Base-by-base conservation (phyloP, 2,329 filamentous ascomycete species). In the Pestalotiopsis sp. region DNA sequence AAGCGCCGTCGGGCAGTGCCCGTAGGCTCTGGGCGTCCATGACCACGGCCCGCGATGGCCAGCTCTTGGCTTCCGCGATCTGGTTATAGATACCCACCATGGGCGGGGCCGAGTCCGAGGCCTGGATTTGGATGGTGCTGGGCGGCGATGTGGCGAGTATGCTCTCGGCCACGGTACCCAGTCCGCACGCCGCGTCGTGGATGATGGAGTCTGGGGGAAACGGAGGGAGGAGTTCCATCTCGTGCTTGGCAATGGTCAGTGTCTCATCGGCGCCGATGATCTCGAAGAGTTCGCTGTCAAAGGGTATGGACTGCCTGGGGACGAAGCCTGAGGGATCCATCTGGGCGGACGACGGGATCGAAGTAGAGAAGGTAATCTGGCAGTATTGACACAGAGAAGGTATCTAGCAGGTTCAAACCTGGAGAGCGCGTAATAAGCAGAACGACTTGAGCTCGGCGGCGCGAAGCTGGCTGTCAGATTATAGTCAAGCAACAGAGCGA, bases 1-100 rank as follows among this genome's bases (percentile, higher is more conserved):
- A 71, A 7, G 56, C 67, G 20, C 55, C 38, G 39, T 72, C 69
- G 4, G 71, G 64, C n/a, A 72, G 70, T n/a, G 44, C 17, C 13
- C 30, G 4, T 22, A 72, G 67, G 17, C 67, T 68, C 69, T 72
- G 71, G 0, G 67, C 68, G 61, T 72, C 71, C 69, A 72, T 71
- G 40, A 69, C 14, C 56, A 57, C 66, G 35, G 71, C 71, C 40
- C 56, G 67, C 3, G 63, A 68, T 3, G 67, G 70, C 71, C 69
- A 73, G 11, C 63, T 13, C 1, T 61, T 26, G 9, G 61, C 70
- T 11, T 64, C n/a, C 20, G 68, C 64, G 3, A 65, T 59, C 20
- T 67, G 22, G 56, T 72, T 73, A 60, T 71, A 73, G 65, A 71
- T 65, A 17, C 38, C 52, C 1, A 67, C 64, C 67, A 72, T 68